These are phyloP conservation scores for Fagopyrum esculentum DNA, from an alignment of 148 eudicot species.

Conservation along the genomic window DNA sequence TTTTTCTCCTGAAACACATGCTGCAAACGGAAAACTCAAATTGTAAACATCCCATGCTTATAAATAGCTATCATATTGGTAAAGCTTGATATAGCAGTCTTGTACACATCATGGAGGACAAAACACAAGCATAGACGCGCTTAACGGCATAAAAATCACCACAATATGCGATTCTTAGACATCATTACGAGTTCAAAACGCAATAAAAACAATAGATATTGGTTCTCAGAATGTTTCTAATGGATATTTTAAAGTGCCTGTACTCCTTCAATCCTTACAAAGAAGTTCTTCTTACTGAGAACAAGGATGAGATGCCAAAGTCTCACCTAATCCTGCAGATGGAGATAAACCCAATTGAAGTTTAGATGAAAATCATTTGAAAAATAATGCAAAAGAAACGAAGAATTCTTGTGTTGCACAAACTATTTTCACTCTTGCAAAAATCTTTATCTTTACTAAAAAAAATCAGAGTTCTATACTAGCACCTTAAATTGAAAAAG, in stretches of 20 bases:
- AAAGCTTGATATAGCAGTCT: not conserved
- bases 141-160: not conserved
- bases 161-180: not conserved
- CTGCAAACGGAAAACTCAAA: not conserved
- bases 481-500: too few species aligned
- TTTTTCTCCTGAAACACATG: not conserved
- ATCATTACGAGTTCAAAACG: not conserved
- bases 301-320: not conserved
- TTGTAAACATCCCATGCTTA: not conserved
- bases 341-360: not conserved
- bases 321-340: constrained; percentile 9
- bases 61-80: not conserved
- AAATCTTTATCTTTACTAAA: too few species aligned
- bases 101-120: not conserved
- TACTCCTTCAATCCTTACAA: not conserved
- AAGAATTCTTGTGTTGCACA: not conserved
- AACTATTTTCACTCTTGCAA: too few species aligned
- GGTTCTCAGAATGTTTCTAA: not conserved
- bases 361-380: not conserved
- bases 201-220: not conserved
- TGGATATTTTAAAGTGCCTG: not conserved
- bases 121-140: not conserved
- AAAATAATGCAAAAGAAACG: not conserved
- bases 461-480: too few species aligned
- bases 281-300: not conserved